Evolutionary conservation across 2,329 filamentous ascomycete genomes (phyloP).

Genomic region (Coniochaeta ligniaria): DNA sequence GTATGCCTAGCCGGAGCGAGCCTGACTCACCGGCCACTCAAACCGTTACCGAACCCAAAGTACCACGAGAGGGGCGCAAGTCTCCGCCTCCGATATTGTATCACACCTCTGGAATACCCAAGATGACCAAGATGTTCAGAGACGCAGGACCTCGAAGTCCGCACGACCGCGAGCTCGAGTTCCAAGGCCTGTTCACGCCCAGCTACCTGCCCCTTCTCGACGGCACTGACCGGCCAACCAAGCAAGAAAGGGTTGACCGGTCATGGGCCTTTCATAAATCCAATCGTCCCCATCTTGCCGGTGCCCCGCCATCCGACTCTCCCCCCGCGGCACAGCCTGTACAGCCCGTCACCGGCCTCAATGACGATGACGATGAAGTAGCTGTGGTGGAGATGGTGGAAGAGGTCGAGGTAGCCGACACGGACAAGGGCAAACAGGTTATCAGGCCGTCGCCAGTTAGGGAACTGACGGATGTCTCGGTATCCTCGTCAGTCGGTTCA

Average conservation of each 20-base stretch:
- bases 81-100: conserved; percentile 33
- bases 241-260: not conserved
- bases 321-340: not conserved
- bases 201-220: conserved; percentile 56
- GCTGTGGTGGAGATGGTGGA: not conserved
- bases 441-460: conserved; percentile 22
- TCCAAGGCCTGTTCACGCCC: conserved; percentile 57
- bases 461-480: conserved; percentile 36
- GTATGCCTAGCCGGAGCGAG: conserved; percentile 24
- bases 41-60: conserved; percentile 7
- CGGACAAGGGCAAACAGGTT: conserved; percentile 1
- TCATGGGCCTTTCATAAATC: not conserved
- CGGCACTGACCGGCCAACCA: conserved; percentile 22
- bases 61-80: conserved; percentile 14
- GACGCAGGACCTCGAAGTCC: conserved; percentile 31
- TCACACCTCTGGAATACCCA: conserved; percentile 27
- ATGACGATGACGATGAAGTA: not conserved
- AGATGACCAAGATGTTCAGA: conserved; percentile 15
- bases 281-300: not conserved
- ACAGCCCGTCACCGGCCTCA: not conserved
- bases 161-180: conserved; percentile 50
- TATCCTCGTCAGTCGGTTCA: conserved; percentile 42
- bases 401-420: not conserved
- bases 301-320: not conserved
- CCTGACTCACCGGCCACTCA: conserved; percentile 8